Percentiles rank a stretch among this genome's conserved stretches.
phyloP scores from a whole-genome alignment of 2,329 filamentous ascomycete genomes.

The Myriangium duriaei region DNA sequence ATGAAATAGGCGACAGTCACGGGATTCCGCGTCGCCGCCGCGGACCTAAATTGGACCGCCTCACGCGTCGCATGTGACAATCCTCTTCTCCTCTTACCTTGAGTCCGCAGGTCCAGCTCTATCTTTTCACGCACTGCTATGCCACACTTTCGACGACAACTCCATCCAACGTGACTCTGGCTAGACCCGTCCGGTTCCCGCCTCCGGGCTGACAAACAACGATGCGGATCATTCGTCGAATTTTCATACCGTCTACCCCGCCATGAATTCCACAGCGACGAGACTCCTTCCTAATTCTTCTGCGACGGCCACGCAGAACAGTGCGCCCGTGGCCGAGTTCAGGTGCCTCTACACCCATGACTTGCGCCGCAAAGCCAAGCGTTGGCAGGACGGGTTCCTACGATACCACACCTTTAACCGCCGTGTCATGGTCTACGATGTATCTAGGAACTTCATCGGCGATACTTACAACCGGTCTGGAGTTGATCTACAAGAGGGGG shows the following conservation, averaged over 20 bases:
- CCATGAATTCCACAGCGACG: slow-evolving; percentile 22
- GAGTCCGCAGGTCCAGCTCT: no score
- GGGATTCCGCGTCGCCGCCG: not conserved
- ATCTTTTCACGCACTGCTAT: no score
- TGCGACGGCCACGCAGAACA: slow-evolving; percentile 48
- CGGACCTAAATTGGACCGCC: not conserved
- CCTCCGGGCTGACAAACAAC: no score
- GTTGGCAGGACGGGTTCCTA: slow-evolving; percentile 85
- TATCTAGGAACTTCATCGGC: slow-evolving; percentile 65
- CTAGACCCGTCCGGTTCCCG: no score
- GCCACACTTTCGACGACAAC: no score
- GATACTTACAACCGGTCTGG: slow-evolving; percentile 69
- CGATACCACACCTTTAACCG: slow-evolving; percentile 87
- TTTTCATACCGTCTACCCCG: no score
- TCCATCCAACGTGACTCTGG: no score
- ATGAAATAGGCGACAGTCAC: not conserved
- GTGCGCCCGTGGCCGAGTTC: slow-evolving; percentile 68
- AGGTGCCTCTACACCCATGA: slow-evolving; percentile 81
- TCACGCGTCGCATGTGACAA: not conserved
- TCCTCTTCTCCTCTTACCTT: no score
- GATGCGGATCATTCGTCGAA: no score
- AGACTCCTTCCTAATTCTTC: no score
- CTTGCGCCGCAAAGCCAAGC: slow-evolving; percentile 71
- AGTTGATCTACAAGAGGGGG: slow-evolving; percentile 61
- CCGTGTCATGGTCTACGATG: slow-evolving; percentile 81